Conservation (phyloP, 306 rosid species). For the Cotoneaster glaucophyllus region DNA sequence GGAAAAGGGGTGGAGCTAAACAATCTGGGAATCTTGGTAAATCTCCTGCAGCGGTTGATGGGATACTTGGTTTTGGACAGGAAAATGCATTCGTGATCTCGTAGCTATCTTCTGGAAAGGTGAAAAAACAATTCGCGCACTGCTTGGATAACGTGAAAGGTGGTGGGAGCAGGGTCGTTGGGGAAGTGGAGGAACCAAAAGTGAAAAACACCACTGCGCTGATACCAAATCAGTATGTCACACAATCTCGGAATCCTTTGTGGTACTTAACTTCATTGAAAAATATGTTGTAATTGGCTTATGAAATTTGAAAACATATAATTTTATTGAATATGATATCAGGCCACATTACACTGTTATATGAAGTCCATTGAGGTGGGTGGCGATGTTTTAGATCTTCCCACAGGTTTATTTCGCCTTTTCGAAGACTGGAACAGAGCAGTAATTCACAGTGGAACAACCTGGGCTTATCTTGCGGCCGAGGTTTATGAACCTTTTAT, state of each 20-base stretch:
- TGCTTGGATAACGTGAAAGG: constrained; percentile 71
- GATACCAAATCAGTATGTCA: constrained; percentile 57
- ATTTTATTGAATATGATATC: constrained; percentile 19
- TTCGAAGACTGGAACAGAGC: constrained; percentile 45
- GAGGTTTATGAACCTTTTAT: constrained; percentile 38
- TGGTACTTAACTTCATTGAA: neutral
- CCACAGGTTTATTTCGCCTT: constrained; percentile 45
- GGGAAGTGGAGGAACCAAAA: constrained; percentile 72
- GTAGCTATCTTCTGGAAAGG: constrained; percentile 83
- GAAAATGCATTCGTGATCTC: constrained; percentile 76
- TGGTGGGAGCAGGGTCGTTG: constrained; percentile 87
- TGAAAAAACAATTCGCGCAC: constrained; percentile 71
- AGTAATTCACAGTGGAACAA: constrained; percentile 88
- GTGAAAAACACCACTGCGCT: constrained; percentile 45
- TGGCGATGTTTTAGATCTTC: constrained; percentile 45
- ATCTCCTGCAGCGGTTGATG: constrained; percentile 54
- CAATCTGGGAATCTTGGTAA: constrained; percentile 56
- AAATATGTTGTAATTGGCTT: constrained; percentile 5
- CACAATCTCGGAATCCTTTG: constrained; percentile 6
- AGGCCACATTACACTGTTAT: constrained; percentile 86
- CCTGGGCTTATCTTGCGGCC: constrained; percentile 70
- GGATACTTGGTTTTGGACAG: constrained; percentile 94
- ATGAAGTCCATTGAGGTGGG: constrained; percentile 73
- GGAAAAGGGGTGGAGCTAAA: constrained; percentile 62
- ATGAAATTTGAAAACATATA: constrained; percentile 28